Base-by-base conservation (phyloP, 2,329 filamentous ascomycete genomes). In the Pseudopyricularia javanii region DNA sequence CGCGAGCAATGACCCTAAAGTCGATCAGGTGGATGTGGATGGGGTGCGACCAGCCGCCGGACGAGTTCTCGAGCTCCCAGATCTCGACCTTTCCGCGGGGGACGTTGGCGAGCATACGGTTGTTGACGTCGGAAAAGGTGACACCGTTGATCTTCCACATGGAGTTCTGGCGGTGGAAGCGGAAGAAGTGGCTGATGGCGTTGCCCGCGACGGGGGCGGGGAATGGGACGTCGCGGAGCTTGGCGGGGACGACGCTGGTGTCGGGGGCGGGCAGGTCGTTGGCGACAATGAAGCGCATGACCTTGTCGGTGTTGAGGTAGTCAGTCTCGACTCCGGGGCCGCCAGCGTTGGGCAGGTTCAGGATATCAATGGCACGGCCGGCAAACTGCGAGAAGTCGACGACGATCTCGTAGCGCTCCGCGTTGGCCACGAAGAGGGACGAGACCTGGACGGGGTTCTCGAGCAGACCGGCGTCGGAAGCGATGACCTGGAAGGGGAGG, bases 1-100 rank as follows among this genome's bases (percentile, higher is more conserved):
- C 70, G 17, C 78, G 73, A 7, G 65, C 68, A 22, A 80, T 58
- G 34, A 82, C 67, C 53, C 74, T 71, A 62, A 82, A 76, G 58
- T 81, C 78, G 49, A 83, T 72, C 1, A 82, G 68, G 59, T 82
- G 79, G 49, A 82, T 72, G 61, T 82, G 79, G 32, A 75, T 65
- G 1, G 76, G 78, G 57, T 81, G 78, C 2, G 71, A 70, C 62
- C 74, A 75, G 26, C 70, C 72, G 15, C 73, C 75, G 14, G 68
- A 68, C 26, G 63, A 66, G 61, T 82, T 79, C 54, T 69, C 66
- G 6, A 78, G 64, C 59, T 72, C 67, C 73, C 73, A 78, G 49
- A 72, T 65, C 62, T 78, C 70, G 6, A 72, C 67, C 4, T 68
- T 69, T 47, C 74, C 74, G 47, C 69, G 70, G 3, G 67, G 65